Conservation (phyloP, 176 grass and related monocot genomes). For the Lolium rigidum region DNA sequence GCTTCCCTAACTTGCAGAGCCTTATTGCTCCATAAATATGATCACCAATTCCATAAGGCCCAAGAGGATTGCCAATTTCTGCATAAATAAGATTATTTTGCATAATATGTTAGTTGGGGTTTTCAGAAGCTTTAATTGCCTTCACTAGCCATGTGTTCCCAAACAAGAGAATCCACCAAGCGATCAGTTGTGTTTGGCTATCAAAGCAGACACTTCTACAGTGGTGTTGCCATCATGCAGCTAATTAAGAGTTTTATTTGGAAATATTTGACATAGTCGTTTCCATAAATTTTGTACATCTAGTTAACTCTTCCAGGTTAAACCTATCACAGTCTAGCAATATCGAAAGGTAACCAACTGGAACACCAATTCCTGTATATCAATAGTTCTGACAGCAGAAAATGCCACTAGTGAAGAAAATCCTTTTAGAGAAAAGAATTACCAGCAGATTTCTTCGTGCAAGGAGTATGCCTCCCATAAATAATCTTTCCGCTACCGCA, state of each 20-base stretch:
- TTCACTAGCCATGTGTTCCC: not conserved
- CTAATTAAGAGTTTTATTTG: not conserved
- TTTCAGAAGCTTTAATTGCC: not conserved
- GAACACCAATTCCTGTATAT: not conserved
- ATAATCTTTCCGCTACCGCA: not conserved
- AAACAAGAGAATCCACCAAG: not conserved
- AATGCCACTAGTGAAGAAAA: not conserved
- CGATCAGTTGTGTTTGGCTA: not conserved
- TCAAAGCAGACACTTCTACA: not conserved
- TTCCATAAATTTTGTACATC: not conserved
- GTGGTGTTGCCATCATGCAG: not conserved
- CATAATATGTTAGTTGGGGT: not conserved
- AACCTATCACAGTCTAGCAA: not conserved
- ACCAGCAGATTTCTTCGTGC: not conserved
- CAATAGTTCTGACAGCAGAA: not conserved
- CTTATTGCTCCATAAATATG: not conserved
- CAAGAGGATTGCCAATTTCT: not conserved
- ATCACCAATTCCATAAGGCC: not conserved
- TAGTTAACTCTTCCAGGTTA: not conserved
- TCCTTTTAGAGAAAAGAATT: not conserved
- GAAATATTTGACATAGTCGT: not conserved
- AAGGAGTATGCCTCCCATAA: not conserved
- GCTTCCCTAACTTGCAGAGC: not conserved
- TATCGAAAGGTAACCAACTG: not conserved
- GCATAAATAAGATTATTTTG: conserved; percentile 9